Evolutionary conservation across 805 yeast genomes (phyloP), one percentile per base, ranked within the genome.

Genomic region (Nakazawaea siamensis): DNA sequence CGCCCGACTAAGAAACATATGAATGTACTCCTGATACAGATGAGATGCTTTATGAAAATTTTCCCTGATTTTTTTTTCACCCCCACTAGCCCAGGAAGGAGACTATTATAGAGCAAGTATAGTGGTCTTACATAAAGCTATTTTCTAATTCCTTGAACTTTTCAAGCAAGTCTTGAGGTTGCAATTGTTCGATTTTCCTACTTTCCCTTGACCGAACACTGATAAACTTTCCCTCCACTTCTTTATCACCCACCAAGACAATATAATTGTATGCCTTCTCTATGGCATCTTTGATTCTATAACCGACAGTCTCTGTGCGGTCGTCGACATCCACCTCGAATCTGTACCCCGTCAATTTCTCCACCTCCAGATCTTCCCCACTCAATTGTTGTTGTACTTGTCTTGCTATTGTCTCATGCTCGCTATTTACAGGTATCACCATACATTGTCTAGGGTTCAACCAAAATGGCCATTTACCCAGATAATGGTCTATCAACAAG

Each of bases 401-500:
- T n/a, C 62, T 44, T 3, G 94, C 82, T 35, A 69, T 69, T 8
- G 59, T 68, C 7, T 57, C 52, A 48, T 82, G 88, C 1, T 75
- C 75, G 38, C 79, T 76, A 4, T 60, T 54, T 4, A 87, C 76
- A 1, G 98, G 97, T 5, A 92, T 66, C 2, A 92, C 66, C 26
- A 82, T 66, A 0, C 90, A 92, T 54, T 92, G 98, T 42, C 94
- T 68, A 5, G 97, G 97, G 43, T 80, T 85, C 29, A 92, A 52
- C 98, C 98, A 92, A 53, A 92, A 87, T 8, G 98, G 98, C 97
- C 97, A 92, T 46, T 80, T 79, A 0, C 97, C 98, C 38, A 74
- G 73, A 54, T 77, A 85, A 44, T 88, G 94, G 53, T 92, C 97
- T 34, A 92, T 76, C 41, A 92, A 62, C 40, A 92, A 71, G 2